These are phyloP conservation scores for Xanthoconium stramineum DNA, from an alignment of 768 basidiomycete genomes.

Conservation along the genomic window DNA sequence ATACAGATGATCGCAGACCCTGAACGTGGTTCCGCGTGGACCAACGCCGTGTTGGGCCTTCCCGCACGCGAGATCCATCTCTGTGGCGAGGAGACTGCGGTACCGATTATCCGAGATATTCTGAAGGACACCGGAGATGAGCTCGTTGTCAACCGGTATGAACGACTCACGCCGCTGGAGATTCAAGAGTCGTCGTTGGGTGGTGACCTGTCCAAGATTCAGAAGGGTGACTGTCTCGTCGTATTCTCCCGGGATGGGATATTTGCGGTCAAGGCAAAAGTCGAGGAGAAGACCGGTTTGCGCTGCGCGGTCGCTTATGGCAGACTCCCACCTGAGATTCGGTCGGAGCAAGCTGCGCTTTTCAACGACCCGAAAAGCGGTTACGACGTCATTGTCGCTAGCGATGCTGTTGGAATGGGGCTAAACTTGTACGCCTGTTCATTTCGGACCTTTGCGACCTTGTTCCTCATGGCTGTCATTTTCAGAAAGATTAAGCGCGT, in stretches of 20 bases:
- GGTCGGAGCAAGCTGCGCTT: slow-evolving; percentile 86
- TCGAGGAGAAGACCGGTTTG: slow-evolving; percentile 72
- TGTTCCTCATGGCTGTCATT: not conserved
- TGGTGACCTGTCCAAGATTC: slow-evolving; percentile 56
- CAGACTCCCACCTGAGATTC: slow-evolving; percentile 83
- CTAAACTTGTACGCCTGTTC: slow-evolving; percentile 75
- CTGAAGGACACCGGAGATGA: slow-evolving; percentile 81
- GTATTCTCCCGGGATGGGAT: slow-evolving; percentile 77
- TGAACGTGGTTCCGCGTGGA: slow-evolving; percentile 81
- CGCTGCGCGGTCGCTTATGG: slow-evolving; percentile 93
- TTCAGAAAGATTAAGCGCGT: slow-evolving; percentile 87
- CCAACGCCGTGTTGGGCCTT: slow-evolving; percentile 70
- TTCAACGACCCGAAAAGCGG: slow-evolving; percentile 87
- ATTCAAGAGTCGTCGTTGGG: slow-evolving; percentile 64
- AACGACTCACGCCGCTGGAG: slow-evolving; percentile 82
- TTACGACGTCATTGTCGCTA: slow-evolving; percentile 87
- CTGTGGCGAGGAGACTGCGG: slow-evolving; percentile 91
- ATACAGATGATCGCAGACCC: slow-evolving; percentile 92
- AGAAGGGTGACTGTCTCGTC: slow-evolving; percentile 88
- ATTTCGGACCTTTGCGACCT: not conserved
- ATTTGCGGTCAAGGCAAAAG: slow-evolving; percentile 66
- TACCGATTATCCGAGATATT: slow-evolving; percentile 71
- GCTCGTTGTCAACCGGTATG: slow-evolving; percentile 73
- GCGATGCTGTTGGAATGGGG: slow-evolving; percentile 97
- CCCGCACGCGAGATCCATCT: slow-evolving; percentile 84